Evolutionary conservation across 208 protist genomes (phyloP).

Genomic region (Novymonas esmeraldas): DNA sequence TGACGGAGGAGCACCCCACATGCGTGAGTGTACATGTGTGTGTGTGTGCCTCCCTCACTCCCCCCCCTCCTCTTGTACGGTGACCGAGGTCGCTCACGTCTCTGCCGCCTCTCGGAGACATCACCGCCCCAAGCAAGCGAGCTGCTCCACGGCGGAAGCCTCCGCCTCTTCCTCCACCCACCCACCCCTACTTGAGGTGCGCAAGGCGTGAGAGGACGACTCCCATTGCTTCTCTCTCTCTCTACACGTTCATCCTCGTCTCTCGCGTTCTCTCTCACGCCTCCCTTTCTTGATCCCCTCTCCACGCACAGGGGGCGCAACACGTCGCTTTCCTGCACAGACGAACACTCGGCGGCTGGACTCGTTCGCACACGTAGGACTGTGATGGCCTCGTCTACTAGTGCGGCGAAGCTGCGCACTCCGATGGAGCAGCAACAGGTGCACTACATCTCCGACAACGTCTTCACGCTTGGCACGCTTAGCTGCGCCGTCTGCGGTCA

Average conservation of each 20-base stretch:
- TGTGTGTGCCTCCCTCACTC: not conserved
- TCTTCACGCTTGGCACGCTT: constrained; percentile 65
- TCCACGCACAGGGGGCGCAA: no score
- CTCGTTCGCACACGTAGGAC: not conserved
- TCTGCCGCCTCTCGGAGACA: no score
- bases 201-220: no score
- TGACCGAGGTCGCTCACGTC: no score
- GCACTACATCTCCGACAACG: constrained; percentile 49
- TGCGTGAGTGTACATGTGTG: not conserved
- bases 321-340: no score
- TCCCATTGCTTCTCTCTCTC: no score
- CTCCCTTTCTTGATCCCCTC: constrained; percentile 7
- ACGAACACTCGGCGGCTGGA: no score
- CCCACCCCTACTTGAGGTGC: no score
- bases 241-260: not conserved
- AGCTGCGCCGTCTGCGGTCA: constrained; percentile 75
- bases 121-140: no score
- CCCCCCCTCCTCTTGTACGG: not conserved
- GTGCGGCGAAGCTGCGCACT: constrained; percentile 17
- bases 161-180: no score
- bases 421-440: constrained; percentile 30
- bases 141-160: no score
- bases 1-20: not conserved
- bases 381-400: constrained; percentile 8
- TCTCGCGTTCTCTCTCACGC: not conserved